phyloP scores from a whole-genome alignment of 805 yeast genomes.

The Yarrowia sp. region DNA sequence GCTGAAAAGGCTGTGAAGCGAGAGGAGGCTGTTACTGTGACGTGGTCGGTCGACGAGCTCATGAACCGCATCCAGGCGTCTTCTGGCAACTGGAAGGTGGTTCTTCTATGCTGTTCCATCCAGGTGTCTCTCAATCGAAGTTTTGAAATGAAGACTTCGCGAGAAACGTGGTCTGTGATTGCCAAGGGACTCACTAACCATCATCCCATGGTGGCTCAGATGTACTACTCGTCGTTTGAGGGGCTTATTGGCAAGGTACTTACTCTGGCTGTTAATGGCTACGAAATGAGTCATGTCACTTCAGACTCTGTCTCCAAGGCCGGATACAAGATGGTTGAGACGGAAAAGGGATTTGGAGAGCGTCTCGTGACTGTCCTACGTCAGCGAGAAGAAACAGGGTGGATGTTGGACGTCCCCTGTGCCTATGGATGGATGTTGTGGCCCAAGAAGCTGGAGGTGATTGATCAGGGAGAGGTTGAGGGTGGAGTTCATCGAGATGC shows the following conservation, averaged over 20 bases:
- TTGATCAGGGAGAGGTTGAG: neutral
- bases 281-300: conserved; percentile 5
- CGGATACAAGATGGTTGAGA: neutral
- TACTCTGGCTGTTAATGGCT: neutral
- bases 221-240: neutral
- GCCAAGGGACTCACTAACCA: neutral
- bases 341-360: neutral
- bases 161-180: neutral
- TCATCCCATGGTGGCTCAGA: conserved; percentile 14
- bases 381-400: neutral
- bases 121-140: conserved; percentile 3
- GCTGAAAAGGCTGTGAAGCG: conserved; percentile 28
- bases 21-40: conserved; percentile 25
- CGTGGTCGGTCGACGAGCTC: neutral
- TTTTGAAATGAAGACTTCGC: conserved; percentile 2
- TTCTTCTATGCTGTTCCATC: neutral
- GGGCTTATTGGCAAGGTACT: conserved; percentile 10
- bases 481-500: neutral
- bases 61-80: neutral
- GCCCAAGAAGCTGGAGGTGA: neutral
- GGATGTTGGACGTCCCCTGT: neutral
- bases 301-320: neutral
- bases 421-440: neutral
- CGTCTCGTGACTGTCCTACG: neutral
- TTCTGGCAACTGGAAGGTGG: conserved; percentile 8